Percentiles rank a stretch among this genome's conserved stretches.
Evolutionary conservation across 805 yeast species (phyloP).

Genomic region (Danielia oregonensis): DNA sequence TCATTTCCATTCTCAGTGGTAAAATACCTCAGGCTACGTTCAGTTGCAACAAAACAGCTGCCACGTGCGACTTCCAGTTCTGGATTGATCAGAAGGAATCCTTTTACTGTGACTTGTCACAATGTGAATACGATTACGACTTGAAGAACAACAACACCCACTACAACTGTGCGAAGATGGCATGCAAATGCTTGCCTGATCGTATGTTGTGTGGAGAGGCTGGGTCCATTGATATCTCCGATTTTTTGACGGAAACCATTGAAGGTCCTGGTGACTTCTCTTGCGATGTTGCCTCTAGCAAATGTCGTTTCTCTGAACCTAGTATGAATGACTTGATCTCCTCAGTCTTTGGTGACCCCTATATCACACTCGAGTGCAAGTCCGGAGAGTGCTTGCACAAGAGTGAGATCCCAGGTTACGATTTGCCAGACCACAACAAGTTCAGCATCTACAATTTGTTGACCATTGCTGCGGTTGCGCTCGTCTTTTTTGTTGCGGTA

Average conservation of each 20-base stretch:
- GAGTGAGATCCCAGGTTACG: conserved; percentile 90
- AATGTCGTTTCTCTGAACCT: conserved; percentile 87
- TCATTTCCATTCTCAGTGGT: conserved; percentile 74
- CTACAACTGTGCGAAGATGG: conserved; percentile 71
- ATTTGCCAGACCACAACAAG: conserved; percentile 52
- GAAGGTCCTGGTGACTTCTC: conserved; percentile 89
- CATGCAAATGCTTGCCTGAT: conserved; percentile 90
- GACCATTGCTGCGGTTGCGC: conserved; percentile 41
- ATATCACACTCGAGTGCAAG: conserved; percentile 72
- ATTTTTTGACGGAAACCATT: conserved; percentile 85
- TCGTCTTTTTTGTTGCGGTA: conserved; percentile 40
- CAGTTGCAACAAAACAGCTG: conserved; percentile 68
- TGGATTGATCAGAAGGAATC: conserved; percentile 93
- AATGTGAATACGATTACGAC: conserved; percentile 71
- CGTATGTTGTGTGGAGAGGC: conserved; percentile 90
- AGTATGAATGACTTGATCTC: conserved; percentile 90
- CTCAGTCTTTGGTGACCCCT: conserved; percentile 92
- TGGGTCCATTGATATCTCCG: conserved; percentile 93
- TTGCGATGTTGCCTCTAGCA: conserved; percentile 61
- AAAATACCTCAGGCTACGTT: conserved; percentile 89
- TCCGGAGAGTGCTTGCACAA: conserved; percentile 92
- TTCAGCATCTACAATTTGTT: conserved; percentile 46
- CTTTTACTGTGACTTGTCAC: conserved; percentile 78
- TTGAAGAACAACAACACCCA: conserved; percentile 60
- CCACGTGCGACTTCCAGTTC: conserved; percentile 82